Conservation (phyloP, 208 protist genomes). For the Naegleria fowleri region DNA sequence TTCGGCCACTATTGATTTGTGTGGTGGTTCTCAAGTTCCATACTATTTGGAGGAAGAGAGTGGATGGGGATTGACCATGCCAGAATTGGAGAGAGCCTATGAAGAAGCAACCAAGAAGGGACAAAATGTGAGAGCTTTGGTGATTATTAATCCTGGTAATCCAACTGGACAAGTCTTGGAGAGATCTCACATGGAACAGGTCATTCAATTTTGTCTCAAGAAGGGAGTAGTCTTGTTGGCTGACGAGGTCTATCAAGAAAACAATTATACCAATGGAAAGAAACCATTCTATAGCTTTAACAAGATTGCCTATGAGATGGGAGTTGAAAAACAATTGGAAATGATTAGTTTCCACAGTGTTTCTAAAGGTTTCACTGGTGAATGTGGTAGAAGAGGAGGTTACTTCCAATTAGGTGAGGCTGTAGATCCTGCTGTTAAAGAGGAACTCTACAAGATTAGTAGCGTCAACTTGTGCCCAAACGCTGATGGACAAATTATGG, state of each 20-base stretch:
- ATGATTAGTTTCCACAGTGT: constrained; percentile 96
- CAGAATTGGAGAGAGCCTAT: constrained; percentile 58
- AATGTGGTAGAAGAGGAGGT: constrained; percentile 95
- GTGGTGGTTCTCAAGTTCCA: constrained; percentile 72
- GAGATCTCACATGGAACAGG: constrained; percentile 63
- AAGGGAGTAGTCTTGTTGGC: constrained; percentile 77
- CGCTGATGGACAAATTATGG: constrained; percentile 84
- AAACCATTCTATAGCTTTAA: constrained; percentile 82
- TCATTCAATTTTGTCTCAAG: constrained; percentile 62
- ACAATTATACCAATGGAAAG: constrained; percentile 75
- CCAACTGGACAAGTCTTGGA: constrained; percentile 87
- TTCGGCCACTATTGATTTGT: constrained; percentile 87
- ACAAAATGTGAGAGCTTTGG: constrained; percentile 79
- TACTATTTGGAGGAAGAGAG: constrained; percentile 90
- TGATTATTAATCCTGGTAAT: constrained; percentile 99
- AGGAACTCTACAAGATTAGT: constrained; percentile 88
- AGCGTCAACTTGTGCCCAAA: constrained; percentile 94
- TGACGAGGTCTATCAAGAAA: constrained; percentile 99
- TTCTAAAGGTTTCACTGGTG: constrained; percentile 95
- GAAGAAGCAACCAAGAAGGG: constrained; percentile 57
- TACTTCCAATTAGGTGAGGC: constrained; percentile 82
- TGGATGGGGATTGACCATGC: constrained; percentile 72
- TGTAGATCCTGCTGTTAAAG: constrained; percentile 51
- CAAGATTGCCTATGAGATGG: constrained; percentile 51
- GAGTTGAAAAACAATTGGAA: constrained; percentile 38